Base-by-base conservation (phyloP, 2,329 filamentous ascomycete genomes). In the Penicillium fuscoglaucum region DNA sequence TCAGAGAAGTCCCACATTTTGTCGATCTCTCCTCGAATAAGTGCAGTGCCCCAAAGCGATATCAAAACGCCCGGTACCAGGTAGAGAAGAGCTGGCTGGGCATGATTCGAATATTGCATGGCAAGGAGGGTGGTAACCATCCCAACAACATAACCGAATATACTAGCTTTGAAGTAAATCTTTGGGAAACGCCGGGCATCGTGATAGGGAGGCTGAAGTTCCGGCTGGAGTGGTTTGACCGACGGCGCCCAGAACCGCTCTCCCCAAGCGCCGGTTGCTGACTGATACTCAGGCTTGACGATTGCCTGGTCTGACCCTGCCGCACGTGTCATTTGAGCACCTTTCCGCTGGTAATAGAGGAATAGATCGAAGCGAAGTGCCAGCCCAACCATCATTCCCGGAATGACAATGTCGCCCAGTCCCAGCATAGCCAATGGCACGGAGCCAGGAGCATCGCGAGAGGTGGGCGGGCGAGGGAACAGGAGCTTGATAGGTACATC, bases 401-500 rank as follows among this genome's bases (percentile, higher is more conserved):
- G 93, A 4, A 99, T 82, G 1, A 96, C 90, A 58, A 99, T 90
- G 70, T 99, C 93, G n/a, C 93, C 93, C 0, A 98, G 82, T 0
- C 93, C 93, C 8, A 99, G 86, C 84, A 98, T 96, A 53, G 90
- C 83, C 65, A 83, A 70, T 28, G 79, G 73, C 40, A 74, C 68
- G 5, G 72, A 71, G 49, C 71, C 71, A 8, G 78, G 70, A 13
- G 77, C 77, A n/a, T 78, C 74, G 7, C 74, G 73, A n/a, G 80
- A 73, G 35, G 75, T 71, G 3, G 79, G 73, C 7, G 88, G 87
- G n/a, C 84, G 83, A 1, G 90, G 87, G 62, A 96, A 96, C 6
- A 95, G 83, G 8, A 99, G 84, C 73, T 97, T 98, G 73, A 97
- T 95, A 0, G 93, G 95, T 0, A 93, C 90, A 65, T 99, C 93